These are phyloP conservation scores for Taxawa tesnikishii DNA, from an alignment of 2,329 filamentous ascomycete genomes.

Conservation along the genomic window DNA sequence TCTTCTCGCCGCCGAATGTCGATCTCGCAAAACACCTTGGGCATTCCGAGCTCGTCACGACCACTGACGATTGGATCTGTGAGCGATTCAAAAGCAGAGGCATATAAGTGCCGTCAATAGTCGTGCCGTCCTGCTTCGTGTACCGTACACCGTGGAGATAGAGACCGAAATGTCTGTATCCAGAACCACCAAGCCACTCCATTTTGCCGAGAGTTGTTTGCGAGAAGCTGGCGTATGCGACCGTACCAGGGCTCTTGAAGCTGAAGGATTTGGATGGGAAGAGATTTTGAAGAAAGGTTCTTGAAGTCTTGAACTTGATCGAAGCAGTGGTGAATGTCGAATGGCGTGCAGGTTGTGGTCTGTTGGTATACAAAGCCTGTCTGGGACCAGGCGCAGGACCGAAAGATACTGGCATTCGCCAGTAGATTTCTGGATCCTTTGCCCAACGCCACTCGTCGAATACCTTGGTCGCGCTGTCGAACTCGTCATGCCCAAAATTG, in stretches of 20 bases:
- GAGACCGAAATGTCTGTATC: conserved; percentile 46
- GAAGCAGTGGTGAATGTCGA: conserved; percentile 21
- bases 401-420: conserved; percentile 30
- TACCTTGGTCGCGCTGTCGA: conserved; percentile 38
- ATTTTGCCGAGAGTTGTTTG: conserved; percentile 32
- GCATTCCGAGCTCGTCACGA: conserved; percentile 50
- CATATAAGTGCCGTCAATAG: conserved; percentile 41
- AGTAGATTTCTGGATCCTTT: conserved; percentile 23
- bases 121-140: conserved; percentile 33
- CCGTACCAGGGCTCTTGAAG: conserved; percentile 24
- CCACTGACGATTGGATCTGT: conserved; percentile 49
- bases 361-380: conserved; percentile 13
- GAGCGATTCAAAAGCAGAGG: conserved; percentile 45
- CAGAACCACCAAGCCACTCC: conserved; percentile 48
- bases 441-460: conserved; percentile 40
- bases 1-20: conserved; percentile 6
- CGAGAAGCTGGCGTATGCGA: conserved; percentile 24
- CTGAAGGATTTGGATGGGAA: conserved; percentile 23
- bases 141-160: conserved; percentile 53
- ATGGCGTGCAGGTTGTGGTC: conserved; percentile 7
- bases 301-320: conserved; percentile 26
- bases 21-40: conserved; percentile 29
- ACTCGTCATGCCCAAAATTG: conserved; percentile 35
- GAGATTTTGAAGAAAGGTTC: conserved; percentile 26
- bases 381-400: conserved; percentile 28